A percentile compares a stretch with the other conserved stretches of the same genome.
These are phyloP conservation scores for Pseudognaphalium luteoalbum DNA, from an alignment of 129 eudicot species.

Conservation along the genomic window DNA sequence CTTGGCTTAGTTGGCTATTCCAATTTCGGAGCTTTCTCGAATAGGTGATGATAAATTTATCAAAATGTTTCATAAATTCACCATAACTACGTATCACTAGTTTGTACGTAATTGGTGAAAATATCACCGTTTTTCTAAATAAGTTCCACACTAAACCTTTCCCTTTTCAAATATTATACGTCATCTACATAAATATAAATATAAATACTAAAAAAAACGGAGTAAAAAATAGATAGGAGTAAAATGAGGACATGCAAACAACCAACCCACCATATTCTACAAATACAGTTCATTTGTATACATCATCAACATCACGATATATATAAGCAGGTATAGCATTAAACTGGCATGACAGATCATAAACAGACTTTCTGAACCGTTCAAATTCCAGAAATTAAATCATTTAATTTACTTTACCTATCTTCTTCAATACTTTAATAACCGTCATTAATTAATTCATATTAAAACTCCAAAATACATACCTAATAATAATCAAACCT, in stretches of 20 bases:
- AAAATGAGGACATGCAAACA: conserved; percentile 22
- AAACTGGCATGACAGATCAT: conserved; percentile 27
- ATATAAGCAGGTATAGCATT: background rate
- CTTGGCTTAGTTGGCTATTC: too few relatives aligned
- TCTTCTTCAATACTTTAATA: conserved; percentile 11
- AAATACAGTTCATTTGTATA: conserved; percentile 8
- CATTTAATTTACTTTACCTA: background rate
- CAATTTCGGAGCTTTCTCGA: too few relatives aligned
- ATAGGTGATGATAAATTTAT: too few relatives aligned
- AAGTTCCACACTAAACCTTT: background rate
- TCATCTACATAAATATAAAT: background rate
- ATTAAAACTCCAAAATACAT: conserved; percentile 9
- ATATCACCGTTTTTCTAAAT: background rate
- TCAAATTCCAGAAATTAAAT: background rate
- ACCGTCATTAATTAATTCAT: conserved; percentile 1
- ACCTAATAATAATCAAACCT: conserved; percentile 27
- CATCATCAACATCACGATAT: background rate
- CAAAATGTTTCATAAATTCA: too few relatives aligned
- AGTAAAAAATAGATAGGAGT: background rate
- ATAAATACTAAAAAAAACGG: background rate
- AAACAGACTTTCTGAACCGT: background rate
- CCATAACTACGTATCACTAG: too few relatives aligned
- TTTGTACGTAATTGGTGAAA: too few relatives aligned
- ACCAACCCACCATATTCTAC: conserved; percentile 24
- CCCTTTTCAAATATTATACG: background rate